Evolutionary conservation across 345 rosid genomes (phyloP).

Genomic region (Populus alba): DNA sequence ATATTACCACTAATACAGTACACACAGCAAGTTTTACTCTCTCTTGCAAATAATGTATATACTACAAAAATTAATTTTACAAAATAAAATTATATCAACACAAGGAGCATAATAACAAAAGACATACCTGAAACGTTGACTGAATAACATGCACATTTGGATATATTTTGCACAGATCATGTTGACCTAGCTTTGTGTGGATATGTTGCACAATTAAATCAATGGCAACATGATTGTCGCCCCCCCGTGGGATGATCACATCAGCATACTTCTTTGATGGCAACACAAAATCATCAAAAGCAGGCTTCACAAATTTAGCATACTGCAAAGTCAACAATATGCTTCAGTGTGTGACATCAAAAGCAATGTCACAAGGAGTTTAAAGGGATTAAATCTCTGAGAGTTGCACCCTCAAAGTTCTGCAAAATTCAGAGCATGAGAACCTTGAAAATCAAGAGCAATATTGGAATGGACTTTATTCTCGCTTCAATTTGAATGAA

Average conservation of each 20-base stretch:
- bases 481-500: not conserved
- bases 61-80: slow-evolving; percentile 1
- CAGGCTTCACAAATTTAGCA: slow-evolving; percentile 97
- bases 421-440: not conserved
- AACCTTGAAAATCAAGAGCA: not conserved
- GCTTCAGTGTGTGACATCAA: slow-evolving; percentile 11
- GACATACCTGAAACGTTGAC: slow-evolving; percentile 85
- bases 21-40: not conserved
- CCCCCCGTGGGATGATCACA: slow-evolving; percentile 91
- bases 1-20: not conserved
- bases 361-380: not conserved
- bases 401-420: not conserved
- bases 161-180: slow-evolving; percentile 89
- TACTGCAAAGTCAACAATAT: slow-evolving; percentile 51
- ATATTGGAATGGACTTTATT: not conserved
- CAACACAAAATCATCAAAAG: slow-evolving; percentile 95
- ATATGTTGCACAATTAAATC: slow-evolving; percentile 96
- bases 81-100: not conserved
- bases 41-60: not conserved
- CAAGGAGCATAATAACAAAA: not conserved
- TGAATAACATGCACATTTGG: slow-evolving; percentile 74
- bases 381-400: not conserved
- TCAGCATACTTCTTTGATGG: slow-evolving; percentile 97
- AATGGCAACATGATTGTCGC: slow-evolving; percentile 93
- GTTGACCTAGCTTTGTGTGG: slow-evolving; percentile 90